Percentiles rank a stretch among this genome's conserved stretches.
Conservation (phyloP, 129 eudicot genomes). For the Oenanthe sinensis region DNA sequence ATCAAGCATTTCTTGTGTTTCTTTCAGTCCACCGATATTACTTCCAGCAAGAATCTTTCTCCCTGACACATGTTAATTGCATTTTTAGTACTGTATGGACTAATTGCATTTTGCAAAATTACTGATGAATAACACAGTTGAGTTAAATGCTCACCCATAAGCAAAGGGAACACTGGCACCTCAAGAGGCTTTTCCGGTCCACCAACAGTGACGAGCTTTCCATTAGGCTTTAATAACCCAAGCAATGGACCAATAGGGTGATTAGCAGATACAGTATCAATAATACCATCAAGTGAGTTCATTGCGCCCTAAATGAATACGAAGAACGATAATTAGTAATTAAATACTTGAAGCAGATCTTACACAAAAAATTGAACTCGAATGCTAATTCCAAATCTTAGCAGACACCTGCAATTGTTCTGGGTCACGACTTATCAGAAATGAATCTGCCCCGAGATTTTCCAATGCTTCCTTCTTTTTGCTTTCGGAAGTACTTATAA, state of each 20-base stretch:
- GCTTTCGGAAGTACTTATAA: background rate
- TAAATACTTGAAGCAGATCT: background rate
- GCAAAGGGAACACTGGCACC: background rate
- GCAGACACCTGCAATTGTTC: background rate
- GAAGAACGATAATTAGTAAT: background rate
- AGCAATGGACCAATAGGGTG: background rate
- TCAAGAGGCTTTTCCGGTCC: slow-evolving; percentile 9
- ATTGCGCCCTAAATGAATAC: background rate
- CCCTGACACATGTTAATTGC: background rate
- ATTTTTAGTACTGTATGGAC: background rate
- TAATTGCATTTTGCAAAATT: background rate
- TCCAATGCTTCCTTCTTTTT: background rate
- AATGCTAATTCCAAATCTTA: background rate
- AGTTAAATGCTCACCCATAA: background rate
- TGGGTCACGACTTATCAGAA: background rate
- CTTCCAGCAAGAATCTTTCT: slow-evolving; percentile 5
- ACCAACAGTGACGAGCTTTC: slow-evolving; percentile 15
- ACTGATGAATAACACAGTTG: background rate
- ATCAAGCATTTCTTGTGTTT: slow-evolving; percentile 5
- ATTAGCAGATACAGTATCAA: background rate
- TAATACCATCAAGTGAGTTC: background rate
- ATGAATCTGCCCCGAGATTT: background rate
- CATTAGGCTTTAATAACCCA: slow-evolving; percentile 9
- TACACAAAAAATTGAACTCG: background rate
- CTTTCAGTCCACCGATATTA: background rate